A percentile compares a stretch with the other conserved stretches of the same genome.
phyloP scores from a whole-genome alignment of 2,329 filamentous ascomycete species.

The Rhinocladiella mackenziei region DNA sequence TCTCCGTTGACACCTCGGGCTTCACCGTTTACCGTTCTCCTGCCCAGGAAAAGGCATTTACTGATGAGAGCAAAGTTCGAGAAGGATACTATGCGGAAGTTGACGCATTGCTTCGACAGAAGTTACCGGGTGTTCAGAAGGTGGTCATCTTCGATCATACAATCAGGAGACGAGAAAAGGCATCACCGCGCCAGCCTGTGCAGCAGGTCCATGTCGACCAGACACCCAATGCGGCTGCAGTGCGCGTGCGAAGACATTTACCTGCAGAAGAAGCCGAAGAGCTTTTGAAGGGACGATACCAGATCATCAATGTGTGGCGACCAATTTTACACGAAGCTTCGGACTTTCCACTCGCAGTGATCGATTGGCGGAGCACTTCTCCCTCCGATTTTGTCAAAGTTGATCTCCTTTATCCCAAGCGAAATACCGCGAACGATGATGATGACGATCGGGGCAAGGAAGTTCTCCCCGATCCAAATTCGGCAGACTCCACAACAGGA shows the following conservation, averaged over 20 bases:
- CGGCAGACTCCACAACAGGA: slow-evolving; percentile 50
- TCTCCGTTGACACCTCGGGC: slow-evolving; percentile 56
- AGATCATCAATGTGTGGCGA: slow-evolving; percentile 69
- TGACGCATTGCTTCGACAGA: slow-evolving; percentile 53
- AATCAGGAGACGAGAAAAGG: slow-evolving; percentile 55
- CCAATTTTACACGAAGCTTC: slow-evolving; percentile 62
- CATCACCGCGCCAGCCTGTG: slow-evolving; percentile 59
- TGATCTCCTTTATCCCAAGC: slow-evolving; percentile 58
- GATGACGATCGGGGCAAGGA: slow-evolving; percentile 56
- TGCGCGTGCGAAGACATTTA: slow-evolving; percentile 59
- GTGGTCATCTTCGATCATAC: slow-evolving; percentile 71
- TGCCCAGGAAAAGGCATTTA: slow-evolving; percentile 53
- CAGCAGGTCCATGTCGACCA: slow-evolving; percentile 70
- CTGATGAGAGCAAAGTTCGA: slow-evolving; percentile 54
- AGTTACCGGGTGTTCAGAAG: slow-evolving; percentile 55
- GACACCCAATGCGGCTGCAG: slow-evolving; percentile 59
- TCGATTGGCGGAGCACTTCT: slow-evolving; percentile 59
- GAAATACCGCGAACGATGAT: slow-evolving; percentile 47
- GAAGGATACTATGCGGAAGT: slow-evolving; percentile 60
- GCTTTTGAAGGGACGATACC: slow-evolving; percentile 56
- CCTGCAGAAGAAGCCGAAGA: slow-evolving; percentile 53
- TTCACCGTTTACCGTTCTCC: slow-evolving; percentile 54
- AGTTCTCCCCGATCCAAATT: slow-evolving; percentile 48
- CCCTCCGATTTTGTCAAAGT: slow-evolving; percentile 58
- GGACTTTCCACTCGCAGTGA: slow-evolving; percentile 64